Evolutionary conservation across 164 flowering plant genomes (phyloP).

Genomic region (Annona squamosa): DNA sequence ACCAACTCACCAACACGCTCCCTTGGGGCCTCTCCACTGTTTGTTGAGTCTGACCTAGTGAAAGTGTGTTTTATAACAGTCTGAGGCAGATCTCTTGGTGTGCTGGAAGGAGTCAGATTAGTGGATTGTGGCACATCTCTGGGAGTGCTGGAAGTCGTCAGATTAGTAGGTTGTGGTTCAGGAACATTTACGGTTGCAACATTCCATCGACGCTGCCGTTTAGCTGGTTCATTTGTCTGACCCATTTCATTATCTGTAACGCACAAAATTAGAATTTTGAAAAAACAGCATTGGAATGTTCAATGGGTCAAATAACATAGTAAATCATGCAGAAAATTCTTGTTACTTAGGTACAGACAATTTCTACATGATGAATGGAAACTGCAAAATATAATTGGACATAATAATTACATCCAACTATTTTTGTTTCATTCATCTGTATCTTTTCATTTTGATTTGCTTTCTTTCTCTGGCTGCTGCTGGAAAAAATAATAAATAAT

Average conservation of each 20-base stretch:
- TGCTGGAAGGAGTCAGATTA: slow-evolving; percentile 25
- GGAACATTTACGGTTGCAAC: slow-evolving; percentile 44
- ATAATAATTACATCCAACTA: no score
- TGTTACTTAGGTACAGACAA: background rate
- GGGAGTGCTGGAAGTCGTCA: slow-evolving; percentile 33
- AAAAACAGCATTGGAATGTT: background rate
- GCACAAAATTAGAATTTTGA: background rate
- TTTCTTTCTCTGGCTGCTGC: no score
- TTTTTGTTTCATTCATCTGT: no score
- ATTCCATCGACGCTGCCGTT: slow-evolving; percentile 81
- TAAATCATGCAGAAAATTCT: background rate
- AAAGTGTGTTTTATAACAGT: slow-evolving; percentile 46
- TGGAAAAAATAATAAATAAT: no score
- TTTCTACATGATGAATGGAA: background rate
- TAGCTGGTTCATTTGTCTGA: slow-evolving; percentile 47
- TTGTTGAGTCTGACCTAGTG: slow-evolving; percentile 45
- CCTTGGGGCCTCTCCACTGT: slow-evolving; percentile 47
- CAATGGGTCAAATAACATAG: background rate
- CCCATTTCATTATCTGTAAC: slow-evolving; percentile 47
- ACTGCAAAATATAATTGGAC: background rate
- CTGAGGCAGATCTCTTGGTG: slow-evolving; percentile 34
- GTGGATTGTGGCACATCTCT: slow-evolving; percentile 28
- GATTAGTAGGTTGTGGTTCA: slow-evolving; percentile 18
- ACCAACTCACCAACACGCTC: slow-evolving; percentile 73
- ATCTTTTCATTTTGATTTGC: no score